A percentile compares a stretch with the other conserved stretches of the same genome.
These are phyloP conservation scores for Gigaspora rosea DNA, from an alignment of 192 early-diverging fungal genomes.

Conservation along the genomic window DNA sequence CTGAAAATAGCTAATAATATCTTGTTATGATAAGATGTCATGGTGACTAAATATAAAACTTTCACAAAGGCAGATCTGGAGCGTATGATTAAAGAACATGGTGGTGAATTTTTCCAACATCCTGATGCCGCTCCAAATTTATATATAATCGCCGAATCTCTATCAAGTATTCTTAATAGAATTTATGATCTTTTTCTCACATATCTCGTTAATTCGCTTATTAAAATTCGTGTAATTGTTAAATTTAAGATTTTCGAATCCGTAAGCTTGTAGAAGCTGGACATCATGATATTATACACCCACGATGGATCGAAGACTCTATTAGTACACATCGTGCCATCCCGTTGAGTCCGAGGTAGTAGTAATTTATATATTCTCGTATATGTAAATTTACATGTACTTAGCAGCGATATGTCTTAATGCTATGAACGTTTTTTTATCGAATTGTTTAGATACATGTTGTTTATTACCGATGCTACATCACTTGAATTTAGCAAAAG, in stretches of 20 bases:
- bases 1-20: neutral
- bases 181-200: neutral
- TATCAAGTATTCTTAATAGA: conserved; percentile 1
- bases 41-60: conserved; percentile 26
- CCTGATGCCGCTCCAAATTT: conserved; percentile 3
- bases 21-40: neutral
- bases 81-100: conserved; percentile 57
- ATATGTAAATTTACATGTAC: neutral
- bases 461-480: conserved; percentile 58
- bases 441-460: conserved; percentile 53
- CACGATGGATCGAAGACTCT: conserved; percentile 68
- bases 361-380: conserved; percentile 10
- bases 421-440: neutral
- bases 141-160: conserved; percentile 16
- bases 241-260: conserved; percentile 52
- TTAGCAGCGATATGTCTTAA: neutral
- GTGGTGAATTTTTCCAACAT: conserved; percentile 61
- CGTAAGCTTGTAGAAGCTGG: conserved; percentile 54
- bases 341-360: conserved; percentile 62
- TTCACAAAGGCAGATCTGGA: conserved; percentile 62
- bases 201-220: neutral
- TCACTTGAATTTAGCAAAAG: conserved; percentile 48
- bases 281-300: conserved; percentile 60
- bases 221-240: neutral
- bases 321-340: conserved; percentile 50